Conservation (phyloP, 352 stramenopile genomes). For the Phytopythium boreale region DNA sequence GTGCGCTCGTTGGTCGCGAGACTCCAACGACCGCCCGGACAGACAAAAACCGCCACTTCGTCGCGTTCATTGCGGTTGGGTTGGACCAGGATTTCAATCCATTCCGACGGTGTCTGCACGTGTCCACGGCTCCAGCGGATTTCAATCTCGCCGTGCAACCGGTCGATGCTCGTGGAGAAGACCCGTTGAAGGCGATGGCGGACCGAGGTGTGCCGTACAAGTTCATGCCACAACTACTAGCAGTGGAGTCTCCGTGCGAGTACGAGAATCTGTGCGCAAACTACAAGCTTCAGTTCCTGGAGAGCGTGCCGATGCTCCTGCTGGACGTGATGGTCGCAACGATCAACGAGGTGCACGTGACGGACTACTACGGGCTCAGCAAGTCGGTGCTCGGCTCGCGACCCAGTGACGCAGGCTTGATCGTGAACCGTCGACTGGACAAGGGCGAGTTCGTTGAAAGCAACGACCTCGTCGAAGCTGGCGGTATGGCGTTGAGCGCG, state of each 20-base stretch:
- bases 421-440: constrained; percentile 31
- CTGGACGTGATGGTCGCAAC: constrained; percentile 67
- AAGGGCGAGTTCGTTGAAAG: constrained; percentile 38
- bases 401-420: constrained; percentile 7
- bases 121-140: constrained; percentile 15
- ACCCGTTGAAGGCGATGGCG: constrained; percentile 35
- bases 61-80: constrained; percentile 55
- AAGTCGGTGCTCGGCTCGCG: constrained; percentile 14
- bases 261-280: constrained; percentile 35
- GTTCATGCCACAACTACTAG: constrained; percentile 45
- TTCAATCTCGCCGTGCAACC: constrained; percentile 1
- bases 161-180: constrained; percentile 12
- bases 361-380: constrained; percentile 27
- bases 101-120: constrained; percentile 60
- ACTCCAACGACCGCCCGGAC: no score
- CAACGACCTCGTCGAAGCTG: constrained; percentile 12
- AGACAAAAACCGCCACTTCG: constrained; percentile 11
- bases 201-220: constrained; percentile 32
- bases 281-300: constrained; percentile 48
- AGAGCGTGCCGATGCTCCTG: constrained; percentile 57
- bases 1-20: background rate
- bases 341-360: constrained; percentile 40
- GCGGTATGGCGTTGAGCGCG: background rate
- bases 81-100: constrained; percentile 67
- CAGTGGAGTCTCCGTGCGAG: constrained; percentile 39